A percentile compares a stretch with the other conserved stretches of the same genome.
These are phyloP conservation scores for Mycocalia duriaeana DNA, from an alignment of 1,284 basidiomycete species.

Conservation along the genomic window DNA sequence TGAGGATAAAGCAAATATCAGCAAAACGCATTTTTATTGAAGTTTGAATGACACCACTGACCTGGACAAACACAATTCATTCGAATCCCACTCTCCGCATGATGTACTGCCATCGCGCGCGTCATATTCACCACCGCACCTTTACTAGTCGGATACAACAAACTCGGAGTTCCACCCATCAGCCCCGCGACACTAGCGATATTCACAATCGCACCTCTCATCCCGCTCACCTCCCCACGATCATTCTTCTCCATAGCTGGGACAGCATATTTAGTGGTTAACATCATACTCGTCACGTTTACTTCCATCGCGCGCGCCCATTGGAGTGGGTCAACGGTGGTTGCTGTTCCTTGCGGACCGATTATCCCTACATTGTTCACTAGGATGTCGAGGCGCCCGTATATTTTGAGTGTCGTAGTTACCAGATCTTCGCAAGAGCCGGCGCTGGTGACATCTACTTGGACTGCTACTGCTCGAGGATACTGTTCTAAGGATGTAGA, in stretches of 20 bases:
- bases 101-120: conserved; percentile 35
- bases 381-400: conserved; percentile 32
- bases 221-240: conserved; percentile 19
- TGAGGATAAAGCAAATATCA: neutral
- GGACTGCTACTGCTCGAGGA: conserved; percentile 25
- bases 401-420: conserved; percentile 23
- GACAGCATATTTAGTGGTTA: conserved; percentile 32
- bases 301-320: conserved; percentile 30
- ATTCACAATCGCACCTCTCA: conserved; percentile 29
- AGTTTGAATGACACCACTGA: conserved; percentile 10
- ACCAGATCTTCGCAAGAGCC: conserved; percentile 27
- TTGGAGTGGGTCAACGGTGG: conserved; percentile 25
- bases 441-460: conserved; percentile 29
- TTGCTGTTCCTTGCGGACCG: conserved; percentile 29
- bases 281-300: conserved; percentile 33
- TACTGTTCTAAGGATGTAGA: no score
- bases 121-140: conserved; percentile 37
- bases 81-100: conserved; percentile 30
- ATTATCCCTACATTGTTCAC: conserved; percentile 36
- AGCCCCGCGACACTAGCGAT: conserved; percentile 31
- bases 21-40: neutral
- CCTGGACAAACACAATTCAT: conserved; percentile 37
- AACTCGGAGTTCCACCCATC: conserved; percentile 28
- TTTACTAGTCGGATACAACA: conserved; percentile 36
- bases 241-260: conserved; percentile 32